Base-by-base conservation (phyloP, 164 flowering plant species). In the Chloranthus sessilifolius region DNA sequence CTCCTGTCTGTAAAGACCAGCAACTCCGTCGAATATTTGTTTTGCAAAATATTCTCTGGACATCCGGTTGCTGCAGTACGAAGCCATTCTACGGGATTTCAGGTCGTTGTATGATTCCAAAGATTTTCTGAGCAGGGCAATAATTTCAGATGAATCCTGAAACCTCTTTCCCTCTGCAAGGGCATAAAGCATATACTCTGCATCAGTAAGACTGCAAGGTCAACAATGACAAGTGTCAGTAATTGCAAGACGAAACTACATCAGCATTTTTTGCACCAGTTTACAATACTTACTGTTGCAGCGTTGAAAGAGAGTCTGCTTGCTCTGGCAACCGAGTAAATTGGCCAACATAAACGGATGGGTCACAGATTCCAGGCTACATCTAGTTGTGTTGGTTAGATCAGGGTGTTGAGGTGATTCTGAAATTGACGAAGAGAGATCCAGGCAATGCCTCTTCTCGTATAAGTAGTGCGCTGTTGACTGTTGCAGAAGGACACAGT, bases 21-120 rank as follows among this genome's bases (percentile, higher is more conserved):
- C 75, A 42, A 85, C 62, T 53, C 54, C 49, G 53, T 78, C 83
- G 60, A 89, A 81, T 37, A 68, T 17, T 52, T 72, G 56, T 70
- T 89, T 85, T 58, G 97, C 91, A 63, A 79, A 87, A 53, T 94
- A 84, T 65, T 94, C 99, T 53, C 59, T 72, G 20, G 82, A 97
- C 79, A 89, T 79, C 67, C 66, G 69, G 37, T 75, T 67, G 25
- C 70, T 75, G 69, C 96, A 86, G 59, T 72, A 70, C 27, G 83
- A 74, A 38, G 81, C 82, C 85, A 80, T 77, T 60, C 99, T 76
- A 51, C 48, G 74, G 46, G 63, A 69, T 58, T 87, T 83, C 6
- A 74, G 68, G 61, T 38, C 67, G 45, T 36, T 63, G 64, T 76
- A 89, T 46, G 74, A 68, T 50, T 89, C 97, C 65, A 56, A 77